Evolutionary conservation across 1,139 yeast genomes (phyloP), one percentile per base, ranked within the genome.

Genomic region (Geotrichum candidum): DNA sequence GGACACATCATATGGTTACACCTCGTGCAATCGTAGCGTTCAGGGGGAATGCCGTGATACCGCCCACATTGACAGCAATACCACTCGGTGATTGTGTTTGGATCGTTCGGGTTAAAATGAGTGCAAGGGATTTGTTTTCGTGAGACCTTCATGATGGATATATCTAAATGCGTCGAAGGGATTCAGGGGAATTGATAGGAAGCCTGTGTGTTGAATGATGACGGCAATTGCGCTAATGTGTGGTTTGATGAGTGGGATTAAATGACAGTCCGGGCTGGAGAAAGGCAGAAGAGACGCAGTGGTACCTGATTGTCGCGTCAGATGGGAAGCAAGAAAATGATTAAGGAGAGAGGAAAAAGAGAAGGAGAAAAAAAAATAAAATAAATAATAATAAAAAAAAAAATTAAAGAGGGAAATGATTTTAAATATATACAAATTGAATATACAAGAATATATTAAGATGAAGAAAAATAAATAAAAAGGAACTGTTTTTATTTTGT

Each of bases 1-100:
- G 77, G 77, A 62, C 77, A 74, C 73, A 74, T 68, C 69, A 70
- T 72, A 56, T 74, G 77, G 46, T 64, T 64, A 57, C 77, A 74
- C 29, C 77, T 65, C 1, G 70, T 67, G 61, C 77, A 74, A 61
- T 72, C 76, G 61, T 70, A 72, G 10, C 75, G 68, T 18, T 66
- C 66, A 3, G 74, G 74, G 11, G 74, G 74, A 25, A 68, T 68
- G 10, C 75, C 74, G 56, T 71, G 75, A 61, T 71, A 73, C 56
- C 71, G 65, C 7, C 72, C 77, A 60, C 77, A 74, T 57, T 72
- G 72, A 64, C 77, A 74, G 67, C 77, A 74, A 68, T 74, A 73
- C 77, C 77, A 74, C 57, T 74, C 76, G 9, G 72, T 69, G 57
- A 74, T 72, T 33, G 73, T 72, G 57, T 70, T 65, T 10, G 73